phyloP scores from a whole-genome alignment of 2,329 filamentous ascomycete species.

The Ophiognomonia clavigignenti-juglandacearum region DNA sequence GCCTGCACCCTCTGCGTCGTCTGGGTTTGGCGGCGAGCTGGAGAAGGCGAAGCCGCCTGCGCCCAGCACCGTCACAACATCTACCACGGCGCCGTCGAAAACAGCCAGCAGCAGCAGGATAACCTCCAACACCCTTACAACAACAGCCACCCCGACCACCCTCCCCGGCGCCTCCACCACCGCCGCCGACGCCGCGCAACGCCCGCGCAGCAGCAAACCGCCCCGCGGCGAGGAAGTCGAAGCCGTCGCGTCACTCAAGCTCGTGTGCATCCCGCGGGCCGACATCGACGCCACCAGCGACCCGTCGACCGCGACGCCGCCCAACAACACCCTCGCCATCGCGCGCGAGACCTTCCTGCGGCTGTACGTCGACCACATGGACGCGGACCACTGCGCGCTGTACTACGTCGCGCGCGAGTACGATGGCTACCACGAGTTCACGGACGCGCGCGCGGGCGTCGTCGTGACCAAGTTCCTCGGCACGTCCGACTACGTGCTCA shows the following conservation, averaged over 20 bases:
- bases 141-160: slow-evolving; percentile 4
- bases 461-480: slow-evolving; percentile 21
- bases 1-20: background rate
- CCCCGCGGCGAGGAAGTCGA: slow-evolving; percentile 9
- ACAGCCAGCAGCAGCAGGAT: slow-evolving; percentile 5
- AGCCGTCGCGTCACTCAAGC: slow-evolving; percentile 16
- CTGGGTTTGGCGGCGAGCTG: background rate
- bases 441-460: slow-evolving; percentile 3
- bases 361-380: slow-evolving; percentile 20
- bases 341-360: slow-evolving; percentile 20
- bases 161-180: background rate
- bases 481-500: slow-evolving; percentile 20
- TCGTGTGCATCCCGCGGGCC: slow-evolving; percentile 14
- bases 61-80: background rate
- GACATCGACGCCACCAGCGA: background rate
- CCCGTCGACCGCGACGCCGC: background rate
- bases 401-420: slow-evolving; percentile 23
- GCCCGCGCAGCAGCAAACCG: too few relatives aligned
- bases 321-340: slow-evolving; percentile 17
- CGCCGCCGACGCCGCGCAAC: background rate
- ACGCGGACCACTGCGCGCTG: slow-evolving; percentile 19
- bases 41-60: background rate
- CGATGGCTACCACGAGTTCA: slow-evolving; percentile 23
- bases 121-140: background rate
- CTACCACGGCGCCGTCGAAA: background rate